Base-by-base conservation (phyloP, 352 stramenopile genomes). In the Globisporangium recalcitrans region DNA sequence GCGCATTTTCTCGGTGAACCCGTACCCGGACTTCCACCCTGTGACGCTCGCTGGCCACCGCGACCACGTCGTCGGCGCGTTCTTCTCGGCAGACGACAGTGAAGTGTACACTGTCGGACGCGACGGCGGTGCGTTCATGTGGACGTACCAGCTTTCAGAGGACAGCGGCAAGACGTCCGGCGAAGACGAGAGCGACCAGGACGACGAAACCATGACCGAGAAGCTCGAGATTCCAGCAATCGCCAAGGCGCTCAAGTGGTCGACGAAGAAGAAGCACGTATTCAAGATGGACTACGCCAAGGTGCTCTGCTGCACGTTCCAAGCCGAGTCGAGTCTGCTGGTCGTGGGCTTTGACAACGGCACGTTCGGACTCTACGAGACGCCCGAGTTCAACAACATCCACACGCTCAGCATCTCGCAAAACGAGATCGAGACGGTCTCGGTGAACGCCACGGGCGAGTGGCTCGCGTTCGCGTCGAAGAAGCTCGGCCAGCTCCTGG, bases 401-500 rank as follows among this genome's bases (percentile, higher is more conserved):
- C 97, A 99, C 79, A 98, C 96, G n/a, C 71, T 97, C 10, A 97
- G 87, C 67, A 87, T 97, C 68, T 91, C 85, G 54, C 83, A 96
- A 65, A 92, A 95, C 62, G 75, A 91, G 54, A 78, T 98, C 63
- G 85, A 87, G 64, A 96, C 93, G 1, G 97, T 98, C 22, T 86
- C 93, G 24, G 95, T 99, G 29, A 99, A 98, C 69, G 71, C 79
- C 29, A 95, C 90, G 3, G 97, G 97, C 11, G 97, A 99, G 62
- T 99, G 98, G 97, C 79, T 99, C 49, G 97, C 97, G 13, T 97
- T 99, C 60, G 98, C 94, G 14, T 99, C 92, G 59, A 91, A 96
- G 40, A 95, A 96, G 55, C 93, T 98, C n/a, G 96, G 98, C n/a
- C 97, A 99, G 79, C 74, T 99, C 27, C 80, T 99, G 19, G 97